A percentile compares a stretch with the other conserved stretches of the same genome.
Conservation (phyloP, 1,139 yeast species). For the Yamadazyma jaroonii region DNA sequence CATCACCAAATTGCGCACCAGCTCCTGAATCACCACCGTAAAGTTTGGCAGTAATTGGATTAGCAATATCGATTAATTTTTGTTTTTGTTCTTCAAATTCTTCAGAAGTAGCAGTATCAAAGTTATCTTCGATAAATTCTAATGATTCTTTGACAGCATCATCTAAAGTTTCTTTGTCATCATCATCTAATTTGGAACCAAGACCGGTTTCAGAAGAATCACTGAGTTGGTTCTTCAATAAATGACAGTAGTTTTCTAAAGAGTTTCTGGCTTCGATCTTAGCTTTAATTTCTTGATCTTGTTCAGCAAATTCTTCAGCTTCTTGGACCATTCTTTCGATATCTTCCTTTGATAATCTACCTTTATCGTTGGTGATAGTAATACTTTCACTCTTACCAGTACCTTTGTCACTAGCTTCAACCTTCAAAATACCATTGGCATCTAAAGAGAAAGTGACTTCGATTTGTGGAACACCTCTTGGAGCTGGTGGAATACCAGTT, state of each 20-base stretch:
- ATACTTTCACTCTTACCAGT: conserved; percentile 81
- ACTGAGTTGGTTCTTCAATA: conserved; percentile 53
- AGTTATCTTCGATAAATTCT: conserved; percentile 88
- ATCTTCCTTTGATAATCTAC: conserved; percentile 90
- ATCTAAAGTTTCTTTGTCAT: conserved; percentile 84
- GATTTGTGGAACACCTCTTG: conserved; percentile 50
- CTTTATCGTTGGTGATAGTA: conserved; percentile 95
- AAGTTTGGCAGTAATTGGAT: conserved; percentile 90
- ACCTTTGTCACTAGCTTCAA: conserved; percentile 46
- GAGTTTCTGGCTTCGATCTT: conserved; percentile 68
- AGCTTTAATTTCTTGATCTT: conserved; percentile 77
- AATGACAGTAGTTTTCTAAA: conserved; percentile 46
- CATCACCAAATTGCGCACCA: conserved; percentile 49
- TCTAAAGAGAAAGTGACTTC: conserved; percentile 47
- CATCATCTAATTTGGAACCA: conserved; percentile 79
- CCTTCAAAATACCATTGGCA: conserved; percentile 49
- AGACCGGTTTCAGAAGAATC: conserved; percentile 63
- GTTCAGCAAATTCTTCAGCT: conserved; percentile 87
- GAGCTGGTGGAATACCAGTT: conserved; percentile 48
- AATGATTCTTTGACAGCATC: conserved; percentile 87
- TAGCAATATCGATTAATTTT: conserved; percentile 76
- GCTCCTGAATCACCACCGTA: conserved; percentile 60
- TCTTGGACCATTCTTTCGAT: conserved; percentile 94
- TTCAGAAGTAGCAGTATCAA: conserved; percentile 82
- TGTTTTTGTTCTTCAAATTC: conserved; percentile 94